A percentile compares a stretch with the other conserved stretches of the same genome.
phyloP scores from a whole-genome alignment of 1,284 basidiomycete species.

The Cryptococcus sp. region DNA sequence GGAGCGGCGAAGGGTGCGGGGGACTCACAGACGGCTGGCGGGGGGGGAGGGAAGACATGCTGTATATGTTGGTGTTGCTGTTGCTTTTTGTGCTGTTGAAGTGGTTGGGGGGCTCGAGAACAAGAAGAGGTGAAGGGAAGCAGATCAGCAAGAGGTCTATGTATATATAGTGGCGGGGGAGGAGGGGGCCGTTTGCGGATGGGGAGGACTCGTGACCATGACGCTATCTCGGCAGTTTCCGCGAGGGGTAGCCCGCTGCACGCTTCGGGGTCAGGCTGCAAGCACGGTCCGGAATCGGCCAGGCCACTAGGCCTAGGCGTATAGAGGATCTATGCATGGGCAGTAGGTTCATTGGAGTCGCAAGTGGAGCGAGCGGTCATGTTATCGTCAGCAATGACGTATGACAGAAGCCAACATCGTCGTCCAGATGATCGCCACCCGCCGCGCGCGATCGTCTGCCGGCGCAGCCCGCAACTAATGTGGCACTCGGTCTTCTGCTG shows the following conservation, averaged over 20 bases:
- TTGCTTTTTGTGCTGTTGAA: neutral
- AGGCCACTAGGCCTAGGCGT: no score
- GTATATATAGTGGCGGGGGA: neutral
- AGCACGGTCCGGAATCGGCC: neutral
- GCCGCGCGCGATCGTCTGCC: no score
- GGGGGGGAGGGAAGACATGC: slow-evolving; percentile 24
- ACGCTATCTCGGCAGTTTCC: neutral
- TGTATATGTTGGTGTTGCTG: slow-evolving; percentile 4
- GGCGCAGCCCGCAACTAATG: no score
- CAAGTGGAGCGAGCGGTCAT: neutral
- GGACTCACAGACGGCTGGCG: slow-evolving; percentile 16
- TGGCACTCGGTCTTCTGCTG: no score
- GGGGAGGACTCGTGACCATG: neutral
- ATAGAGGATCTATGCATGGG: neutral
- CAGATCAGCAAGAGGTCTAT: neutral
- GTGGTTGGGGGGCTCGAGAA: neutral
- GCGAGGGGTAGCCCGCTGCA: neutral
- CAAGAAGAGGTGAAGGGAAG: neutral
- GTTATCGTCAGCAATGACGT: slow-evolving; percentile 2
- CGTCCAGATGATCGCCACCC: neutral
- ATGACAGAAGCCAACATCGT: slow-evolving; percentile 3
- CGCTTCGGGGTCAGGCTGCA: neutral
- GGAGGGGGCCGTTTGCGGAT: neutral
- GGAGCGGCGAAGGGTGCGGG: slow-evolving; percentile 1
- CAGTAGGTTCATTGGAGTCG: neutral